These are phyloP conservation scores for Epichloe sibirici DNA, from an alignment of 2,329 filamentous ascomycete species.

Conservation along the genomic window DNA sequence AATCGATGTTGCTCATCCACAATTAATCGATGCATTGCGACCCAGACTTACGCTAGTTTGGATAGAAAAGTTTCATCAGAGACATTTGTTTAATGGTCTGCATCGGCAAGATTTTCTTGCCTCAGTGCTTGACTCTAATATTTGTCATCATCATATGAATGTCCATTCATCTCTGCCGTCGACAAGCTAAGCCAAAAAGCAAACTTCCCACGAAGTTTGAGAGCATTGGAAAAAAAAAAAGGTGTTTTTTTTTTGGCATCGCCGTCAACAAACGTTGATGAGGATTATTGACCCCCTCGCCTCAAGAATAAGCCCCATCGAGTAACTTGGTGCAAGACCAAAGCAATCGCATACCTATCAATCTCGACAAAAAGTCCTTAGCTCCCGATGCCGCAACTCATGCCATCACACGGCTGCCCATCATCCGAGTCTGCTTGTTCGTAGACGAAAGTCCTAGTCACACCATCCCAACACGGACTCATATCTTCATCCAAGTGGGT, in stretches of 20 bases:
- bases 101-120: conserved; percentile 23
- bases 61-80: conserved; percentile 12
- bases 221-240: conserved; percentile 22
- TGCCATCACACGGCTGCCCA: conserved; percentile 37
- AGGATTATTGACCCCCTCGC: conserved; percentile 58
- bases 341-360: conserved; percentile 98
- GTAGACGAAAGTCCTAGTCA: conserved; percentile 5
- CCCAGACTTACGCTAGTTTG: too few species aligned
- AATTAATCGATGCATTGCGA: too few species aligned
- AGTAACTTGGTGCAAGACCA: conserved; percentile 60
- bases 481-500: conserved; percentile 72
- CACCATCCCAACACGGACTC: conserved; percentile 48
- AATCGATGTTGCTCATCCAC: too few species aligned
- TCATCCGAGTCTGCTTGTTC: conserved; percentile 22
- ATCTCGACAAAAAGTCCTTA: conserved; percentile 75
- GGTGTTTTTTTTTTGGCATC: conserved; percentile 7
- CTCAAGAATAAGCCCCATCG: conserved; percentile 99
- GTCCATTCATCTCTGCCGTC: conserved; percentile 30
- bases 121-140: conserved; percentile 98
- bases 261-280: conserved; percentile 6
- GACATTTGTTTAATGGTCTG: conserved; percentile 18
- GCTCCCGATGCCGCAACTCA: conserved; percentile 32
- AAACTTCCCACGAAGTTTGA: conserved; percentile 31
- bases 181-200: conserved; percentile 13
- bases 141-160: conserved; percentile 82